Base-by-base conservation (phyloP, 1,139 yeast genomes). In the Geotrichum carabidarum region DNA sequence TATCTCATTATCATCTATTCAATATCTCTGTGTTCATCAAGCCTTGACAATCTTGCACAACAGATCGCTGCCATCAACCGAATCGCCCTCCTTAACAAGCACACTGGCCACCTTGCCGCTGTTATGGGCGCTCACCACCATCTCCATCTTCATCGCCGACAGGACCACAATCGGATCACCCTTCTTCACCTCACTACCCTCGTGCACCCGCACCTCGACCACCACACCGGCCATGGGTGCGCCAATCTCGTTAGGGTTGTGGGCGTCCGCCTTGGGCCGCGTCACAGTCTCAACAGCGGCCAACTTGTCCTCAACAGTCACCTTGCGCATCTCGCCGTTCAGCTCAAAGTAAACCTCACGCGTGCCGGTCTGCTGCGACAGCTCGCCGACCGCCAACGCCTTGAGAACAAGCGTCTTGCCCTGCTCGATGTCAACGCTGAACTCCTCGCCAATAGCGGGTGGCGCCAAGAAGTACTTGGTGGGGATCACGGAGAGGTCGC, bases 191-290 rank as follows among this genome's bases (percentile, higher is more conserved):
- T 84, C 86, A 53, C 83, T 78, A 59, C 95, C 96, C 64, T 82
- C 81, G 75, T 88, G 87, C 58, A 89, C 87, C 68, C 95, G 88
- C 57, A 93, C 85, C 74, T 94, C 99, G 63, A 93, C 89, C 58
- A 93, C 90, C 59, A 93, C 98, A 76, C 99, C 99, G 38, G 98
- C 95, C 99, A 93, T 93, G 73, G 99, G 99, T 5, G 99, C 96
- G 64, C 98, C 99, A 60, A 94, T 85, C 64, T 94, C 97, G 68
- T 85, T 86, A 58, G 95, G 90, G 71, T 88, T 86, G 68, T 81
- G 83, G 15, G 84, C 77, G 62, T 84, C 87, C 49, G 98, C 99
- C 80, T 93, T 94, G 63, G 91, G 86, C 71, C 97, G 86, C 32
- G 94, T 77, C 60, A 86, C 80, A 49, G 88, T 80, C 73, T 89